Evolutionary conservation across 208 protist species (phyloP).

Genomic region (Trypanosoma caninum): DNA sequence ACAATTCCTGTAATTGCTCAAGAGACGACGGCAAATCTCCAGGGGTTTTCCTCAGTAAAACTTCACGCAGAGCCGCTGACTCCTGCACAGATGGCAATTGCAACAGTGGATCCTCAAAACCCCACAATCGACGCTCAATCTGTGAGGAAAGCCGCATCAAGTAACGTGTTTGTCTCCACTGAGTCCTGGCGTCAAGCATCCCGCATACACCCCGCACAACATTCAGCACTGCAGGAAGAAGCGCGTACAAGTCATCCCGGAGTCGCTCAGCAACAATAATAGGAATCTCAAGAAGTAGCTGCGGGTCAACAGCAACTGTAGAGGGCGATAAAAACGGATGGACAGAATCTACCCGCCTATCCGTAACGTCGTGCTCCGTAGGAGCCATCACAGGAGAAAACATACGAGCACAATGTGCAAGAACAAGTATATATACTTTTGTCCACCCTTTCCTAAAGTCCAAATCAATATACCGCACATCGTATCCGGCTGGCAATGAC

Average conservation of each 20-base stretch:
- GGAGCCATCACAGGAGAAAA: constrained; percentile 20
- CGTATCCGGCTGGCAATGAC: constrained; percentile 43
- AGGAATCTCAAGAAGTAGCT: constrained; percentile 45
- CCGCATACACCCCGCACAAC: constrained; percentile 49
- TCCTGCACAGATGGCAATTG: constrained; percentile 49
- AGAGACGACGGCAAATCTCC: constrained; percentile 5
- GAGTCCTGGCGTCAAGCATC: constrained; percentile 40
- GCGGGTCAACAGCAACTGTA: constrained; percentile 20
- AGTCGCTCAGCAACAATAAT: constrained; percentile 38
- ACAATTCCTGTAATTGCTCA: constrained; percentile 20
- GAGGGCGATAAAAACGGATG: constrained; percentile 21
- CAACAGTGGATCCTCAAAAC: constrained; percentile 31
- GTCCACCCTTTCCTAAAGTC: constrained; percentile 48
- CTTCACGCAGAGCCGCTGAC: constrained; percentile 1
- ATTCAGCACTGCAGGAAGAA: constrained; percentile 54
- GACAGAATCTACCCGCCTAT: neutral
- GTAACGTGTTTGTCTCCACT: constrained; percentile 30
- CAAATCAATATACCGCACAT: constrained; percentile 59
- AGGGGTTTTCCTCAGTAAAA: neutral
- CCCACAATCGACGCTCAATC: constrained; percentile 61
- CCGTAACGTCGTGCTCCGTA: neutral
- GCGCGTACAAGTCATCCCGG: constrained; percentile 29
- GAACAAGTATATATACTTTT: constrained; percentile 73
- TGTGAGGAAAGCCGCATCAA: constrained; percentile 64
- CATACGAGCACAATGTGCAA: constrained; percentile 70